Conservation (phyloP, 345 rosid genomes). For the Anastatica hierochuntica region DNA sequence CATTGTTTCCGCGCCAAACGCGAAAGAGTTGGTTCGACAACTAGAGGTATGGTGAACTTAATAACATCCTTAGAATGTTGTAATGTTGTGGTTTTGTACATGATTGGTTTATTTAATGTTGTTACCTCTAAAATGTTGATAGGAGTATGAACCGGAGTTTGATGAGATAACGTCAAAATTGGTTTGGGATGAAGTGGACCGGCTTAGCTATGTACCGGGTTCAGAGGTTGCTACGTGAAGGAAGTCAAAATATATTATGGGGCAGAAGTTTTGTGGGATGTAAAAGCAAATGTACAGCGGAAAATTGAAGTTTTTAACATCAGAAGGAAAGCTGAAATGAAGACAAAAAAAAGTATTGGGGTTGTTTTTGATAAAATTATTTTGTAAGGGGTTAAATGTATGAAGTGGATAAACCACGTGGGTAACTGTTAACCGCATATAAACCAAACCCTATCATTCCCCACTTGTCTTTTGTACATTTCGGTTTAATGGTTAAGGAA, state of each 20-base stretch:
- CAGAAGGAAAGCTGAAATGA: neutral
- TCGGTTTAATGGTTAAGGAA: too few relatives aligned
- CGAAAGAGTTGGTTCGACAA: conserved; percentile 66
- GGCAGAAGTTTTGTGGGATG: too few relatives aligned
- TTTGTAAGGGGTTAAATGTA: conserved; percentile 7
- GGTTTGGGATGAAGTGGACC: conserved; percentile 80
- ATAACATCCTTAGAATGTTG: neutral
- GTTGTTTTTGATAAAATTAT: conserved; percentile 5
- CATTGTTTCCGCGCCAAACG: conserved; percentile 77
- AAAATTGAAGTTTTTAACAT: neutral
- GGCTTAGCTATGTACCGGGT: conserved; percentile 45
- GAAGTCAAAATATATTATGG: neutral
- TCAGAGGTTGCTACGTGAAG: conserved; percentile 44
- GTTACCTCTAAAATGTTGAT: neutral
- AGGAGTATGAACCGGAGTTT: conserved; percentile 73
- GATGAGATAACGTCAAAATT: conserved; percentile 69
- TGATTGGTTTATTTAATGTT: neutral
- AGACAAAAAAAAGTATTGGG: conserved; percentile 5
- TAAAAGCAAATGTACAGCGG: conserved; percentile 22
- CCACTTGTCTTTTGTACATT: neutral
- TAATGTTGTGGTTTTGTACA: neutral
- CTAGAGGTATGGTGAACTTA: conserved; percentile 96
- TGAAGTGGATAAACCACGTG: conserved; percentile 14
- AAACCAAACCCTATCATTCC: neutral
- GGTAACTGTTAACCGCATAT: conserved; percentile 13